Conservation (phyloP, 768 basidiomycete species). For the Dentipellis fragilis region DNA sequence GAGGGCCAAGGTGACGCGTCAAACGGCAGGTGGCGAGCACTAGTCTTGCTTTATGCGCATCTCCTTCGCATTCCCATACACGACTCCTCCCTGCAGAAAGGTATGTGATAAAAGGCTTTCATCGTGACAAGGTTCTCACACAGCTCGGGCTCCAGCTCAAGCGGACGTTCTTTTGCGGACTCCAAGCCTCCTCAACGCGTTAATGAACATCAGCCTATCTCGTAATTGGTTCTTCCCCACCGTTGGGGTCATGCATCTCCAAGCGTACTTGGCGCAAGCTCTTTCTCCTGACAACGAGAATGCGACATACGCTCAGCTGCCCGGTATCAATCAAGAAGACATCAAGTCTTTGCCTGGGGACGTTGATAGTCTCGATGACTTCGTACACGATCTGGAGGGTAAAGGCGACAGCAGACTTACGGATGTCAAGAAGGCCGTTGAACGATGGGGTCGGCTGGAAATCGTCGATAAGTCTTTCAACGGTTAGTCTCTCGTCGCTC, state of each 20-base stretch:
- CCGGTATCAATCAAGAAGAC: conserved; percentile 52
- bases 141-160: conserved; percentile 45
- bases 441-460: conserved; percentile 67
- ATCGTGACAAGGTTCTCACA: not conserved
- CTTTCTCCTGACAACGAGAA: conserved; percentile 44
- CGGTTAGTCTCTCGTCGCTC: conserved; percentile 37
- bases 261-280: conserved; percentile 79
- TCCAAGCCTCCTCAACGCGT: conserved; percentile 64
- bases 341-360: conserved; percentile 30
- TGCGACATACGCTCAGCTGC: conserved; percentile 62
- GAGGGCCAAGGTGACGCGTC: conserved; percentile 22
- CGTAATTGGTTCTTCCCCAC: conserved; percentile 87
- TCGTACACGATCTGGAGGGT: conserved; percentile 40
- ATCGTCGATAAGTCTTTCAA: conserved; percentile 79
- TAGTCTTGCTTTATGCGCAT: conserved; percentile 78
- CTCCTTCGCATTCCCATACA: conserved; percentile 56
- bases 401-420: conserved; percentile 36
- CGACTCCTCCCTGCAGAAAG: conserved; percentile 44
- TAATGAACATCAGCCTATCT: conserved; percentile 73
- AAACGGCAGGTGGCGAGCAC: conserved; percentile 39
- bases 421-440: conserved; percentile 55
- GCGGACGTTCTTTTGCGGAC: conserved; percentile 56
- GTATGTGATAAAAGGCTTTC: conserved; percentile 31
- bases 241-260: conserved; percentile 69
- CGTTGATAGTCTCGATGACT: conserved; percentile 29